phyloP scores from a whole-genome alignment of 768 basidiomycete species.

The Lactarius sp. region DNA sequence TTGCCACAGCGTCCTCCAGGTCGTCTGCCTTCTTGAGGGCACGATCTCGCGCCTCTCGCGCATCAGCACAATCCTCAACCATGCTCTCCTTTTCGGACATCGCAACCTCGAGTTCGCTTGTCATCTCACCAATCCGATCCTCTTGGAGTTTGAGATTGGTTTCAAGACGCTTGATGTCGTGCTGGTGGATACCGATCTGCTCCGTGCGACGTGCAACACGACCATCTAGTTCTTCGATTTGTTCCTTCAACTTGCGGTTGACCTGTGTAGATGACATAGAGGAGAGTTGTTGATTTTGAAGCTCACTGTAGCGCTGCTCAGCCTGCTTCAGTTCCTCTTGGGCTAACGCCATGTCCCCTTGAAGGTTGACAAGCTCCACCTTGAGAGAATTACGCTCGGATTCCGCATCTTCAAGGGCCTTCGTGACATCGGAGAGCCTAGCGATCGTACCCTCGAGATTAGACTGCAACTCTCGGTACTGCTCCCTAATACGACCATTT shows the following conservation, averaged over 20 bases:
- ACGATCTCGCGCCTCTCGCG: constrained; percentile 65
- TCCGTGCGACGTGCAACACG: constrained; percentile 63
- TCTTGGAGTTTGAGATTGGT: constrained; percentile 71
- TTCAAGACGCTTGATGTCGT: constrained; percentile 72
- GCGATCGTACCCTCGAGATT: constrained; percentile 41
- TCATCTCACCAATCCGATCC: constrained; percentile 68
- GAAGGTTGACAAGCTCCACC: constrained; percentile 62
- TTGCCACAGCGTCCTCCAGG: constrained; percentile 60
- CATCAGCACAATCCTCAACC: constrained; percentile 80
- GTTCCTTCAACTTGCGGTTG: constrained; percentile 50
- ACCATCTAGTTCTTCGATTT: constrained; percentile 64
- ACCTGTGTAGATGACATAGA: constrained; percentile 46
- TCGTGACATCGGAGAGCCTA: constrained; percentile 42
- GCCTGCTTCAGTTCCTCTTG: constrained; percentile 52
- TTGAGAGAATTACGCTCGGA: constrained; percentile 61
- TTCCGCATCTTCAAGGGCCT: constrained; percentile 51
- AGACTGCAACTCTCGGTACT: constrained; percentile 15
- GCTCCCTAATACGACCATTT: constrained; percentile 13
- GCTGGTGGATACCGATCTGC: constrained; percentile 73
- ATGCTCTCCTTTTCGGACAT: constrained; percentile 68
- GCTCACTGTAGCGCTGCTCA: constrained; percentile 54
- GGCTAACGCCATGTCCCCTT: constrained; percentile 48
- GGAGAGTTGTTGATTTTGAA: constrained; percentile 64
- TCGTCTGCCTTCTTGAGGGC: constrained; percentile 52
- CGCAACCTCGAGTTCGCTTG: constrained; percentile 59